Evolutionary conservation across 495 filamentous ascomycete genomes (phyloP).

Genomic region (Thermothielavioides terrestris): DNA sequence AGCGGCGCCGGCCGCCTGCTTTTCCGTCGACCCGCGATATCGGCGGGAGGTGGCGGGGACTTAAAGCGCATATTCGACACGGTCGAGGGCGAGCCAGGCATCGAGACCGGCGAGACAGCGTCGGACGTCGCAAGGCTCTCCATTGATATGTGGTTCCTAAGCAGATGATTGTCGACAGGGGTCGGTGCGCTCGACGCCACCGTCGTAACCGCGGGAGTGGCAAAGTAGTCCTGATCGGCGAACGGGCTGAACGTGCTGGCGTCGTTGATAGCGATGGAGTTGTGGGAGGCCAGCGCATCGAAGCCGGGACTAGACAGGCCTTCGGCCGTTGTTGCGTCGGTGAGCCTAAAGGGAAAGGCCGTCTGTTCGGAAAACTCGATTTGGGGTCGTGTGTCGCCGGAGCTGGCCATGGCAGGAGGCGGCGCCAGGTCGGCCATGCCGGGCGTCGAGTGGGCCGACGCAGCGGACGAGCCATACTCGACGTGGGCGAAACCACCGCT

Average conservation of each 20-base stretch:
- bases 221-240: conserved; percentile 18
- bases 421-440: conserved; percentile 1
- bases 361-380: conserved; percentile 1
- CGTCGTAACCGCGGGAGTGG: conserved; percentile 11
- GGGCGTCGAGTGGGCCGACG: conserved; percentile 1
- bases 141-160: conserved; percentile 7
- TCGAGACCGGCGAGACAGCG: conserved; percentile 20
- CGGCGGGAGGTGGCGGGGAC: conserved; percentile 39
- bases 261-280: conserved; percentile 6
- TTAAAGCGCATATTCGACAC: conserved; percentile 27
- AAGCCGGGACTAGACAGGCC: conserved; percentile 4
- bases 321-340: background rate
- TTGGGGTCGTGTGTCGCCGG: background rate
- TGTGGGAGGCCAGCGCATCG: conserved; percentile 4
- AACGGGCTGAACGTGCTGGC: conserved; percentile 10
- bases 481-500: conserved; percentile 13
- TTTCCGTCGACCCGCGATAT: conserved; percentile 42
- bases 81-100: conserved; percentile 21
- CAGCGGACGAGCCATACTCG: conserved; percentile 7
- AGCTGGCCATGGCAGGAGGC: background rate
- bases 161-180: conserved; percentile 2
- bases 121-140: conserved; percentile 18
- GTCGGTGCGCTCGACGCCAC: conserved; percentile 5
- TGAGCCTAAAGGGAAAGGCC: conserved; percentile 10
- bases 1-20: conserved; percentile 36